These are phyloP conservation scores for Coemansia furcata DNA, from an alignment of 192 early-diverging fungal genomes.

Conservation along the genomic window DNA sequence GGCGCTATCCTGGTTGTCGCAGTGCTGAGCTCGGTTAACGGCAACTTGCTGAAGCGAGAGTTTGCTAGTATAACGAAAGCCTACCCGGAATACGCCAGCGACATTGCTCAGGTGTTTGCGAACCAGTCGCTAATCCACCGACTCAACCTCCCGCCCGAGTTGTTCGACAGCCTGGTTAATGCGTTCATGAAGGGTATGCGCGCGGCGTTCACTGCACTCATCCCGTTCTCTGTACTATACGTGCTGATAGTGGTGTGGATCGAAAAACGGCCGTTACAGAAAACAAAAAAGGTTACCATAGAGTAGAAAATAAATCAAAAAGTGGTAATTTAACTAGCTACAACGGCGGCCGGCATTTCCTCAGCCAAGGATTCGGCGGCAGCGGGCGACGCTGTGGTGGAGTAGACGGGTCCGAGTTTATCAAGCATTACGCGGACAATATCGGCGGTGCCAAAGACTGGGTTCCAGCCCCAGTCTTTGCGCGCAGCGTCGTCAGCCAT, in stretches of 20 bases:
- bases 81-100: conserved; percentile 11
- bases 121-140: conserved; percentile 36
- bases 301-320: neutral
- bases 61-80: neutral
- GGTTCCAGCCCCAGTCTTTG: conserved; percentile 67
- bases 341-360: conserved; percentile 2
- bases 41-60: neutral
- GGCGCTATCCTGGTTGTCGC: conserved; percentile 19
- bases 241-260: conserved; percentile 10
- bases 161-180: conserved; percentile 25
- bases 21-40: conserved; percentile 18
- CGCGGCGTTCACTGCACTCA: conserved; percentile 33
- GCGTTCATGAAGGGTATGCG: conserved; percentile 48
- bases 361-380: conserved; percentile 9
- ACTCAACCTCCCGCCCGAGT: conserved; percentile 21
- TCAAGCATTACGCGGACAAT: conserved; percentile 62
- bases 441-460: conserved; percentile 55
- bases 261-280: conserved; percentile 23
- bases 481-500: conserved; percentile 62
- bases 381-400: neutral
- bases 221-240: conserved; percentile 37
- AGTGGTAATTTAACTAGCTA: conserved; percentile 2
- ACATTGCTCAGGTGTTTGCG: neutral
- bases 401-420: conserved; percentile 55
- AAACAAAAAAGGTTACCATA: conserved; percentile 15